Evolutionary conservation across 2,329 filamentous ascomycete genomes (phyloP).

Genomic region (Keithomyces neogunnii): DNA sequence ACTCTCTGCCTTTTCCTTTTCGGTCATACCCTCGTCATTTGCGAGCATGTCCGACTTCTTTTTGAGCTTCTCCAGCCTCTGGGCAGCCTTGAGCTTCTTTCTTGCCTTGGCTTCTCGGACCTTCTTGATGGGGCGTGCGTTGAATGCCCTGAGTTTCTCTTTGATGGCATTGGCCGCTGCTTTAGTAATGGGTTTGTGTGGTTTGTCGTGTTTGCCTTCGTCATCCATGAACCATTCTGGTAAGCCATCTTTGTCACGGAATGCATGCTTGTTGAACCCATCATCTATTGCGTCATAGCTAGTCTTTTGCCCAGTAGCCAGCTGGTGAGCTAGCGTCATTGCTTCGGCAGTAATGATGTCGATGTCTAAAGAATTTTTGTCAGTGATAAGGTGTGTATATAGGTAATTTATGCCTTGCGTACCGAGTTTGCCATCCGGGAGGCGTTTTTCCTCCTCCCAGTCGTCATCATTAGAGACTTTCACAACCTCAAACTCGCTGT

Average conservation of each 20-base stretch:
- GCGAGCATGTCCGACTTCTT: slow-evolving; percentile 91
- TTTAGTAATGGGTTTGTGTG: slow-evolving; percentile 82
- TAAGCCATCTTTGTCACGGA: slow-evolving; percentile 83
- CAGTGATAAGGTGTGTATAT: background rate
- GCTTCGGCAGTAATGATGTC: slow-evolving; percentile 99
- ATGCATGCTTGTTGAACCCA: slow-evolving; percentile 84
- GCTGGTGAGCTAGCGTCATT: slow-evolving; percentile 90
- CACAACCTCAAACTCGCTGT: slow-evolving; percentile 54
- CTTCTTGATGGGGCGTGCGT: slow-evolving; percentile 97
- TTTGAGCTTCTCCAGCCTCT: slow-evolving; percentile 85
- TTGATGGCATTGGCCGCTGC: slow-evolving; percentile 87
- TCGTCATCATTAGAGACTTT: slow-evolving; percentile 43
- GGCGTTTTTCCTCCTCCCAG: slow-evolving; percentile 60
- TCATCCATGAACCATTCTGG: slow-evolving; percentile 99
- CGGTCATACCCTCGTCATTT: slow-evolving; percentile 85
- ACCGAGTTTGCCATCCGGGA: slow-evolving; percentile 55
- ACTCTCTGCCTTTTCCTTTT: slow-evolving; percentile 87
- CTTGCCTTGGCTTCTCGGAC: slow-evolving; percentile 91
- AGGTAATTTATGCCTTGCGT: background rate
- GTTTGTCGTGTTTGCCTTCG: slow-evolving; percentile 73
- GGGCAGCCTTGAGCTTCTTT: slow-evolving; percentile 94
- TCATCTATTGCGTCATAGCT: slow-evolving; percentile 79
- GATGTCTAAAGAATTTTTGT: slow-evolving; percentile 52
- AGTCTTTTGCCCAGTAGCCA: slow-evolving; percentile 78
- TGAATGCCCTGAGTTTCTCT: slow-evolving; percentile 85